phyloP scores from a whole-genome alignment of 2,329 filamentous ascomycete genomes.

The Ramichloridium luteum region DNA sequence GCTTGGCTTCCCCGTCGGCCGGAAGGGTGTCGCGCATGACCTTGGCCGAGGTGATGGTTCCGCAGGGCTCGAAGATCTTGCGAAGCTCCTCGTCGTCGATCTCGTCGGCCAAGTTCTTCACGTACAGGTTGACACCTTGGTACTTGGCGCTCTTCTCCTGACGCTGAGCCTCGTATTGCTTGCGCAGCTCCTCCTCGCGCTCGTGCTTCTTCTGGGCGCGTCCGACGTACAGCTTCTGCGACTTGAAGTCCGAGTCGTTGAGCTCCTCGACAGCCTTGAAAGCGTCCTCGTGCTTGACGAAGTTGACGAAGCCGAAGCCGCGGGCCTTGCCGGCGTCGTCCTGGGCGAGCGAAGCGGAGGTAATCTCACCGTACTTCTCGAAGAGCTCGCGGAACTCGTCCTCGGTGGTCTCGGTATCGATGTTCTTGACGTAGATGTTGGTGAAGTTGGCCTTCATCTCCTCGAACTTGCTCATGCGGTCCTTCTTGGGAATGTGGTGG shows the following conservation, averaged over 20 bases:
- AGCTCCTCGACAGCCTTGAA: constrained; percentile 78
- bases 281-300: constrained; percentile 79
- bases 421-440: constrained; percentile 99
- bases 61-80: constrained; percentile 80
- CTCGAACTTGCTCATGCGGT: constrained; percentile 99
- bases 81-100: constrained; percentile 97
- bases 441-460: constrained; percentile 99
- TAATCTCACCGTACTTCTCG: constrained; percentile 84
- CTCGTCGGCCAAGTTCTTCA: constrained; percentile 97
- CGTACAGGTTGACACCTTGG: constrained; percentile 97
- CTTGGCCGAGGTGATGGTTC: constrained; percentile 95
- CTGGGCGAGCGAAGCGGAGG: constrained; percentile 85
- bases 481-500: constrained; percentile 99
- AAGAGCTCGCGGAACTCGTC: constrained; percentile 93
- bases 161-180: constrained; percentile 94
- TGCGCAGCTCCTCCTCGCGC: constrained; percentile 97
- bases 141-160: constrained; percentile 99
- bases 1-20: constrained; percentile 33
- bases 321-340: constrained; percentile 94
- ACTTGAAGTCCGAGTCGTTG: constrained; percentile 82
- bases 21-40: constrained; percentile 80
- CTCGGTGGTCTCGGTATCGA: constrained; percentile 70
- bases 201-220: constrained; percentile 99
- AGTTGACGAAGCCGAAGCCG: constrained; percentile 94
- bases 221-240: constrained; percentile 93